phyloP scores from a whole-genome alignment of 352 stramenopile species.

The Pythium aristosporum region DNA sequence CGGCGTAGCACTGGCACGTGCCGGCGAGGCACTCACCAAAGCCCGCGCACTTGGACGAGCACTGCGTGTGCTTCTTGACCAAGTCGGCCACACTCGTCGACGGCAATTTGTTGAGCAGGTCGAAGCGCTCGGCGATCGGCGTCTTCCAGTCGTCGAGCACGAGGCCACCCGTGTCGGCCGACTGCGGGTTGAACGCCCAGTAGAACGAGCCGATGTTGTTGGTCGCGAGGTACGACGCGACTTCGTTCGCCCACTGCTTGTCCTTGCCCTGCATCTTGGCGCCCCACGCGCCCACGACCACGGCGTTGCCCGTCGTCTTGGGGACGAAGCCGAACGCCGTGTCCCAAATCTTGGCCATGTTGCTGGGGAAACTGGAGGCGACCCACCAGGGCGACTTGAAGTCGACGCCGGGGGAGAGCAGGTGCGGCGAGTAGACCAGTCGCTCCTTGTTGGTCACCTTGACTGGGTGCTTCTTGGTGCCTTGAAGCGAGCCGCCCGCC shows the following conservation, averaged over 20 bases:
- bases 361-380: slow-evolving; percentile 56
- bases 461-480: slow-evolving; percentile 57
- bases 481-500: slow-evolving; percentile 56
- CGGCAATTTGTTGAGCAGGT: slow-evolving; percentile 42
- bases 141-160: slow-evolving; percentile 72
- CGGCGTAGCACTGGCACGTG: slow-evolving; percentile 52
- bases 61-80: slow-evolving; percentile 42
- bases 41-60: slow-evolving; percentile 38
- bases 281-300: slow-evolving; percentile 69
- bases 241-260: slow-evolving; percentile 49
- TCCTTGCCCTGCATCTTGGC: slow-evolving; percentile 62
- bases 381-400: slow-evolving; percentile 65
- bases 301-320: slow-evolving; percentile 45
- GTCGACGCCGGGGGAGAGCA: slow-evolving; percentile 64
- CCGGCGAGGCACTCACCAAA: slow-evolving; percentile 50
- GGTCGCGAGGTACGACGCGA: slow-evolving; percentile 49
- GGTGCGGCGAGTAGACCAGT: slow-evolving; percentile 66
- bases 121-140: slow-evolving; percentile 54
- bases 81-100: slow-evolving; percentile 38
- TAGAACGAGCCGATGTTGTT: slow-evolving; percentile 73
- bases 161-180: slow-evolving; percentile 62
- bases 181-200: slow-evolving; percentile 79
- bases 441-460: slow-evolving; percentile 70
- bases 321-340: slow-evolving; percentile 68
- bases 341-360: slow-evolving; percentile 71